Evolutionary conservation across 768 basidiomycete genomes (phyloP), one percentile per base, ranked within the genome.

Genomic region (Wakefieldia striispora): DNA sequence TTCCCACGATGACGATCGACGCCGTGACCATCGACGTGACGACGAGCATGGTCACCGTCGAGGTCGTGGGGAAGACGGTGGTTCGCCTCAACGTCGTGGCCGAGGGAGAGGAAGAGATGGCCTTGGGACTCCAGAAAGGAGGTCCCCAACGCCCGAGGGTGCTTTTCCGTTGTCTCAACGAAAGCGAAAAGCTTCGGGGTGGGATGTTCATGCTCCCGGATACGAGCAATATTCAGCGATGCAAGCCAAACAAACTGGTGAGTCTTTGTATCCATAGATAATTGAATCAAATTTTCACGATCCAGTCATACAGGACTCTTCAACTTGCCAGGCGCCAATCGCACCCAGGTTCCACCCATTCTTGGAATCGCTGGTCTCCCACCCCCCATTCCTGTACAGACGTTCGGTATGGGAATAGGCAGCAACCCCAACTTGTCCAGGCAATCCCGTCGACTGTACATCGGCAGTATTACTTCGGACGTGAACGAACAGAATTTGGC

Each of bases 231-330:
- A 97, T 60, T 87, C 86, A 5, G 93, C 95, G 14, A 79, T 93
- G 76, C 94, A 97, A 66, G 97, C 97, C n/a, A 99, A 99, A 70
- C 88, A 93, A 72, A 97, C 95, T 37, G 97, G 95, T 92, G 57
- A 43, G 76, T 41, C 33, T 50, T 43, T 26, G 7, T 27, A 23
- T 43, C 17, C 34, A 10, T 1, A 20, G 24, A 26, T 42, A 31
- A 43, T 42, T 21, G 27, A 14, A 49, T 43, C 36, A 27, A 19
- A 43, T 17, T 47, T 50, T 54, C 27, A 55, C 57, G 20, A 52
- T 53, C 13, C 53, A 19, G 46, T 37, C 62, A 45, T 53, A 14
- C 60, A 92, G 95, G 97, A 53, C 77, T 97, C 53, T 97, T 97
- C 78, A 95, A 95, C 63, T 83, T 97, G 46, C 97, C 97, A 38